phyloP scores from a whole-genome alignment of 2,329 filamentous ascomycete species.

The Fusarium irregulare region DNA sequence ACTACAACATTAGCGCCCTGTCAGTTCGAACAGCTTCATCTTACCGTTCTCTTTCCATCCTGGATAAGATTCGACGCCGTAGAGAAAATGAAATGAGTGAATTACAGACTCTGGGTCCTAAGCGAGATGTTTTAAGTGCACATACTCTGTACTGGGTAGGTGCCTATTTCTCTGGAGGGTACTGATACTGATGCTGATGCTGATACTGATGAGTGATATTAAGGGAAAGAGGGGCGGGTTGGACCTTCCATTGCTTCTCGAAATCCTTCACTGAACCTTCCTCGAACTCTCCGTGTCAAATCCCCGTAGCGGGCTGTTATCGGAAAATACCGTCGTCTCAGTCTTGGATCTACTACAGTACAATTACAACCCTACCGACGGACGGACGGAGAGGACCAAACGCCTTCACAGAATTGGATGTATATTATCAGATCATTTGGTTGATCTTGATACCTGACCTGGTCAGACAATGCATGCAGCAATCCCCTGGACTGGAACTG shows the following conservation, averaged over 20 bases:
- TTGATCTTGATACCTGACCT: not conserved
- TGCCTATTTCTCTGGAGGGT: not conserved
- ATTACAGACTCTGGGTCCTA: not conserved
- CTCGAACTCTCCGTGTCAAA: constrained; percentile 5
- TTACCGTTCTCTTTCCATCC: constrained; percentile 1
- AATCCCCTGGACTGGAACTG: not conserved
- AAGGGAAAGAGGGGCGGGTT: not conserved
- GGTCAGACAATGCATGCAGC: not conserved
- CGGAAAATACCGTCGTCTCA: constrained; percentile 7
- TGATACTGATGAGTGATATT: not conserved
- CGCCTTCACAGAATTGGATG: not conserved
- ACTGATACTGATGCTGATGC: not conserved
- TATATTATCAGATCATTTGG: constrained; percentile 2
- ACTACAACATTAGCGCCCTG: not conserved
- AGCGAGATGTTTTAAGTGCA: not conserved
- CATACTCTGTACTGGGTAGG: not conserved
- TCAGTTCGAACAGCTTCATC: constrained; percentile 14
- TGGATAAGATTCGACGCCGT: not conserved
- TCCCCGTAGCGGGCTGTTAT: constrained; percentile 2
- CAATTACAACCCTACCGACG: not conserved
- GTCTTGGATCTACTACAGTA: not conserved
- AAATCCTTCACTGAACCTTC: constrained; percentile 6
- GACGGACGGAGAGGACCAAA: not conserved
- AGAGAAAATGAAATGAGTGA: not conserved
- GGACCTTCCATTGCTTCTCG: not conserved